Evolutionary conservation across 2,329 filamentous ascomycete species (phyloP).

Genomic region (Colletotrichum sp.): DNA sequence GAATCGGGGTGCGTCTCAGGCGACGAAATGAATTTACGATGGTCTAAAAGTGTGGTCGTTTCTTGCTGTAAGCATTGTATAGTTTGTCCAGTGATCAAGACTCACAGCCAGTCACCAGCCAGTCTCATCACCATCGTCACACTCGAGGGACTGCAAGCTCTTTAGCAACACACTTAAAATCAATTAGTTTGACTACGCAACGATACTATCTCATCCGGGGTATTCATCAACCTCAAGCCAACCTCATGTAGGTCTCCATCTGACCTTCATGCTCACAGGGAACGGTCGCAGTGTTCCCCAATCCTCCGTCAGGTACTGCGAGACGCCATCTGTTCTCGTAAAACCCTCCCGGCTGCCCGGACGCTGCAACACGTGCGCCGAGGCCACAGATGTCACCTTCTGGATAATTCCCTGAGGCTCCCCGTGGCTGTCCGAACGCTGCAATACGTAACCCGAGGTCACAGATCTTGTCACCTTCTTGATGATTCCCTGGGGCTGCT

Average conservation of each 20-base stretch:
- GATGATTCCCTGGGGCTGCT: slow-evolving; percentile 65
- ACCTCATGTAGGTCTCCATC: slow-evolving; percentile 45
- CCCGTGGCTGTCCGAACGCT: background rate
- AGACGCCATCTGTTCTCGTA: slow-evolving; percentile 54
- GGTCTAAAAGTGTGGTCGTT: background rate
- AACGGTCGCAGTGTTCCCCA: slow-evolving; percentile 57
- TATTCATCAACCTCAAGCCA: background rate
- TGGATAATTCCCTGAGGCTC: slow-evolving; percentile 70
- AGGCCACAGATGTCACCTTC: slow-evolving; percentile 51
- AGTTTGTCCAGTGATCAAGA: background rate
- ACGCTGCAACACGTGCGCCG: background rate
- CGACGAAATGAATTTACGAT: background rate
- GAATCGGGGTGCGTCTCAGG: background rate
- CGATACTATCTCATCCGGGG: background rate
- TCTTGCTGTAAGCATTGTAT: background rate
- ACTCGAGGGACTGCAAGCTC: background rate
- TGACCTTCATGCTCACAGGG: slow-evolving; percentile 59
- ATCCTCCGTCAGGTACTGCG: slow-evolving; percentile 70
- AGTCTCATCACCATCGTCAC: background rate
- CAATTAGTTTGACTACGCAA: background rate
- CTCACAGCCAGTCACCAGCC: background rate
- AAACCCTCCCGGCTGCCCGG: background rate
- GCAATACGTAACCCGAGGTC: background rate
- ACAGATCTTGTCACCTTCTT: slow-evolving; percentile 60
- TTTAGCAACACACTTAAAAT: background rate